phyloP scores from a whole-genome alignment of 2,329 filamentous ascomycete species.

The Hymenotorrendiella dingleyae region DNA sequence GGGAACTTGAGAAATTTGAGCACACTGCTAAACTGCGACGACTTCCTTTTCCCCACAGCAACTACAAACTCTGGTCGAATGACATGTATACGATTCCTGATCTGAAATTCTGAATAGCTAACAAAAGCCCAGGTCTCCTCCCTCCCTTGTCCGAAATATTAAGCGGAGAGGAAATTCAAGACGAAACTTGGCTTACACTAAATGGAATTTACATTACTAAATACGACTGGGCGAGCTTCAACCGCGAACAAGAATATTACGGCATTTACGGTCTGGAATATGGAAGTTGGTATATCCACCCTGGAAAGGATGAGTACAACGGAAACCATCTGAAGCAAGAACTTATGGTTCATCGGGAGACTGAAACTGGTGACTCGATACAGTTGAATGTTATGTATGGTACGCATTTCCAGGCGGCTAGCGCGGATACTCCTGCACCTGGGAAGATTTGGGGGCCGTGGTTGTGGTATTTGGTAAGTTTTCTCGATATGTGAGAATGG shows the following conservation, averaged over 20 bases:
- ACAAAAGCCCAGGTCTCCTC: slow-evolving; percentile 20
- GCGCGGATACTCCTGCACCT: slow-evolving; percentile 33
- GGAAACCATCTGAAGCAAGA: slow-evolving; percentile 48
- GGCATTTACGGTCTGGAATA: slow-evolving; percentile 44
- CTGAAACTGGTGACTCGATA: slow-evolving; percentile 43
- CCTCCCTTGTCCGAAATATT: slow-evolving; percentile 39
- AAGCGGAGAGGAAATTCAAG: slow-evolving; percentile 43
- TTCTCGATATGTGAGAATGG: background rate
- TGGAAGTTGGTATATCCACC: slow-evolving; percentile 46
- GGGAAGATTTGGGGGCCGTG: slow-evolving; percentile 40
- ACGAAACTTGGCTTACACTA: slow-evolving; percentile 45
- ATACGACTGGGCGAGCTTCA: slow-evolving; percentile 36
- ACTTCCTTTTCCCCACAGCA: too few species aligned
- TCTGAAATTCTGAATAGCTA: too few species aligned
- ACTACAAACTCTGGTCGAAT: too few species aligned
- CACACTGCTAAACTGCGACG: too few species aligned
- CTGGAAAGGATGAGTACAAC: slow-evolving; percentile 47
- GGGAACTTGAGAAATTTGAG: too few species aligned
- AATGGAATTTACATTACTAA: slow-evolving; percentile 41
- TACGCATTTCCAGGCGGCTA: slow-evolving; percentile 39
- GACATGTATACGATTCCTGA: too few species aligned
- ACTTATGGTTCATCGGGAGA: slow-evolving; percentile 46
- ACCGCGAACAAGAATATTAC: slow-evolving; percentile 38
- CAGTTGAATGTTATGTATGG: slow-evolving; percentile 51
- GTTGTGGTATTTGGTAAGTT: slow-evolving; percentile 35